phyloP scores from a whole-genome alignment of 2,329 filamentous ascomycete genomes.

The Magnaporthiopsis incrustans region DNA sequence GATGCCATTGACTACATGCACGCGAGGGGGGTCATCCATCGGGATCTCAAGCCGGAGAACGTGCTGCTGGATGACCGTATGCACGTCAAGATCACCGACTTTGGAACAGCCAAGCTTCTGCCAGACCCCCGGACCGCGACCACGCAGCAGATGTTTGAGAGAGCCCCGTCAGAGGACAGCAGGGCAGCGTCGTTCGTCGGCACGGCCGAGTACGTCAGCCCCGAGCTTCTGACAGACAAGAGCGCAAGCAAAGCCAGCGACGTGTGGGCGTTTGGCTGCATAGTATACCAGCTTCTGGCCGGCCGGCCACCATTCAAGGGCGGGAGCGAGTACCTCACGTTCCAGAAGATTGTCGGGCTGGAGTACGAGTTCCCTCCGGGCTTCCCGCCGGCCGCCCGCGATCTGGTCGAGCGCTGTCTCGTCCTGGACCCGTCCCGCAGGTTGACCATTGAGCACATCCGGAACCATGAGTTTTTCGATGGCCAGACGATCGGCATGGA shows the following conservation, averaged over 20 bases:
- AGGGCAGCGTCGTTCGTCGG: constrained; percentile 93
- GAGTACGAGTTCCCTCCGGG: constrained; percentile 90
- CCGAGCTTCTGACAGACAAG: constrained; percentile 92
- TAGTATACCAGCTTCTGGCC: constrained; percentile 91
- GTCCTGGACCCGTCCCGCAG: constrained; percentile 81
- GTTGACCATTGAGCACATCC: constrained; percentile 90
- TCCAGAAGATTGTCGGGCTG: constrained; percentile 92
- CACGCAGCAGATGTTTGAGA: constrained; percentile 30
- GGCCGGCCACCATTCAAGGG: constrained; percentile 97
- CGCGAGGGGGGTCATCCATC: constrained; percentile 87
- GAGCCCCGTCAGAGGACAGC: constrained; percentile 47
- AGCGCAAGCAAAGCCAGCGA: constrained; percentile 97
- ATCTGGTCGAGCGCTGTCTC: constrained; percentile 82
- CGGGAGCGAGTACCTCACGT: constrained; percentile 90
- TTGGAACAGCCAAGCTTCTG: constrained; percentile 93
- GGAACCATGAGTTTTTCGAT: constrained; percentile 92
- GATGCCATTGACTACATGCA: constrained; percentile 99
- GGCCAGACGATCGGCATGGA: constrained; percentile 75
- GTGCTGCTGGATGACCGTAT: constrained; percentile 91
- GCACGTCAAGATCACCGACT: constrained; percentile 98
- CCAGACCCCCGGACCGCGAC: constrained; percentile 45
- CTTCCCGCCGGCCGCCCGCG: constrained; percentile 78
- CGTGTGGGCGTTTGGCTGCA: constrained; percentile 97
- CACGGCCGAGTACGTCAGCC: constrained; percentile 96
- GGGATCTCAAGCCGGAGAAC: constrained; percentile 95